Evolutionary conservation across 1,139 yeast genomes (phyloP), one percentile per base, ranked within the genome.

Genomic region (Yamadazyma dushanensis): DNA sequence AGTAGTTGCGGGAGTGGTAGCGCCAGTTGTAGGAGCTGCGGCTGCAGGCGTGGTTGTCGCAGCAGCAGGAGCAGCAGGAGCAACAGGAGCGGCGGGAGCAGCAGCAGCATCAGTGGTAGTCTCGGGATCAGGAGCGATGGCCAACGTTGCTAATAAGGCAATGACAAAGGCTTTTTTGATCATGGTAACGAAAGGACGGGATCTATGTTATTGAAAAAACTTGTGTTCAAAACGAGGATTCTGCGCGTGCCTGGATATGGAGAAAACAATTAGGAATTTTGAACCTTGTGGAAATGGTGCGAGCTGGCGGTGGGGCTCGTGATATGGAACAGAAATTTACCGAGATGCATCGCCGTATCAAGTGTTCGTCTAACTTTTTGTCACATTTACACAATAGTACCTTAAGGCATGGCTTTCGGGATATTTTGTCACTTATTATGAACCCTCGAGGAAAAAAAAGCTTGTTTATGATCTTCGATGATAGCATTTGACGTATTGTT

Each of bases 41-140:
- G 39, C 34, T n/a, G 47, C 30, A 16, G 26, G 25, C 4, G 39
- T 23, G 8, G 31, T 29, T 9, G 39, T 30, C 8, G 17, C 25
- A 9, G 38, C 26, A 18, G 50, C 32, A n/a, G 40, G 34, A 11
- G 49, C 39, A n/a, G 43, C 36, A 20, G 45, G 34, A 16, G 39
- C 32, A 10, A 45, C 33, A n/a, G 43, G 26, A 6, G 50, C 35
- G 5, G 49, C 33, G 20, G 40, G 25, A 11, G 47, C 31, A 19
- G 40, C 35, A 5, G 44, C 39, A 20, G 45, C 36, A 8, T 32
- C 45, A 21, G 44, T 40, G 14, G 44, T 40, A 26, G 47, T 37
- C 10, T 48, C 32, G 3, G 45, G 34, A 14, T 40, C 36, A 13
- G 47, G 38, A 4, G 40, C 35, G n/a, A 25, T 17, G 6, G 27